Base-by-base conservation (phyloP, 768 basidiomycete genomes). In the Neoboletus brunneissimus region DNA sequence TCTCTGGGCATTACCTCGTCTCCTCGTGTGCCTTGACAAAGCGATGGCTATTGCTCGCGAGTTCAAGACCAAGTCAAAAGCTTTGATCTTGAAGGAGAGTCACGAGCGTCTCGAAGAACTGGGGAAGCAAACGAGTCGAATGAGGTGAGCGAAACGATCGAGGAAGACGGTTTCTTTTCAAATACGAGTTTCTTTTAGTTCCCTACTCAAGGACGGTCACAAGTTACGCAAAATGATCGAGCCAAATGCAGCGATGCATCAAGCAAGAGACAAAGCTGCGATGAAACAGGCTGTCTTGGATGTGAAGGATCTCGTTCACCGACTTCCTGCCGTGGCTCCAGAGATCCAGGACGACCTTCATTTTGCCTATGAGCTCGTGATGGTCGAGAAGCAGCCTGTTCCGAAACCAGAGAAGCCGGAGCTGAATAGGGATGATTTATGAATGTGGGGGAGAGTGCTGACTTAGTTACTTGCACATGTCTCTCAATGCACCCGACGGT, bases 21-120 rank as follows among this genome's bases (percentile, higher is more conserved):
- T 81, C 32, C 64, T 79, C 3, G 57, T 76, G 2, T 78, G 74
- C 57, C 68, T 81, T 27, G 75, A 81, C 48, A 51, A 64, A n/a
- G 62, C 67, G 20, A 63, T 72, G 12, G 34, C 61, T 2, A 27
- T 66, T 20, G 58, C 72, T 8, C 42, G 63, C 38, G 48, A 63
- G 18, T 57, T 64, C 47, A 79, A 79, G 65, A 56, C n/a, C 6
- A 59, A 63, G 22, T 61, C 65, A 2, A 79, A 74, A 51, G 64
- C 67, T 41, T 65, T 64, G 18, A 48, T 75, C 13, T 63, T 31
- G 4, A 53, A 61, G 18, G 72, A 64, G n/a, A 51, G 50, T 25
- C 74, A 78, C 47, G 66, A 74, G 16, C 68, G 67, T 34, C 64
- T 78, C 2, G 79, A 79, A 38, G 64, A 63, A 40, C 40, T 76